Evolutionary conservation across 2,329 filamentous ascomycete genomes (phyloP).

Genomic region (Chlorencoelia australis): DNA sequence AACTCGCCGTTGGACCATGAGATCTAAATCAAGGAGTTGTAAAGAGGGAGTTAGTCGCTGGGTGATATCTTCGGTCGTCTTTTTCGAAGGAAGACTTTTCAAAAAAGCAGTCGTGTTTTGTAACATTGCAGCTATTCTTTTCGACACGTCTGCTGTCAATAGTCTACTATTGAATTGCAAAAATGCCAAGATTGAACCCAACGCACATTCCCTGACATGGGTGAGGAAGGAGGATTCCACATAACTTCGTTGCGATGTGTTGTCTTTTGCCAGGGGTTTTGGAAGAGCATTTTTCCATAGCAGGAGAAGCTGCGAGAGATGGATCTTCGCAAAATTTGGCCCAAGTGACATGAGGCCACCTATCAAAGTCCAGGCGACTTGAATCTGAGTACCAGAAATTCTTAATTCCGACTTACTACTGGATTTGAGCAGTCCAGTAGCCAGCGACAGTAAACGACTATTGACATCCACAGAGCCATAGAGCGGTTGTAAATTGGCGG

Average conservation of each 20-base stretch:
- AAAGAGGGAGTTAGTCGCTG: slow-evolving; percentile 77
- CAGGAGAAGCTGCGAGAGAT: slow-evolving; percentile 83
- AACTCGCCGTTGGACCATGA: slow-evolving; percentile 88
- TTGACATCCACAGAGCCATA: slow-evolving; percentile 96
- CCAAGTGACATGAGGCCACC: slow-evolving; percentile 94
- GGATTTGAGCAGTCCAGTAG: slow-evolving; percentile 83
- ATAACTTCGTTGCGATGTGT: slow-evolving; percentile 70
- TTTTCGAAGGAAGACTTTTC: slow-evolving; percentile 73
- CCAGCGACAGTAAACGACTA: slow-evolving; percentile 80
- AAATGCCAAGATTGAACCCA: slow-evolving; percentile 86
- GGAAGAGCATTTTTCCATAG: slow-evolving; percentile 97
- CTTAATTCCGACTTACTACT: slow-evolving; percentile 85
- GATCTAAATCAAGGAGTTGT: slow-evolving; percentile 79
- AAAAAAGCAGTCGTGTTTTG: slow-evolving; percentile 89
- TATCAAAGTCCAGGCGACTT: slow-evolving; percentile 95
- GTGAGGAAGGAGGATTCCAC: slow-evolving; percentile 88
- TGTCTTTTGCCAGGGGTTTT: slow-evolving; percentile 88
- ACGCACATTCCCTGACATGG: slow-evolving; percentile 87
- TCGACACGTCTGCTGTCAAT: slow-evolving; percentile 87
- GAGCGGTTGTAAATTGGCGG: slow-evolving; percentile 75
- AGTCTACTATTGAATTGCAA: slow-evolving; percentile 87
- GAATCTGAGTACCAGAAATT: slow-evolving; percentile 86
- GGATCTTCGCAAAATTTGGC: slow-evolving; percentile 97
- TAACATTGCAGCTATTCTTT: slow-evolving; percentile 84
- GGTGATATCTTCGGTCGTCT: slow-evolving; percentile 74